Conservation (phyloP, 495 filamentous ascomycete species). For the Neurospora sublineolata region DNA sequence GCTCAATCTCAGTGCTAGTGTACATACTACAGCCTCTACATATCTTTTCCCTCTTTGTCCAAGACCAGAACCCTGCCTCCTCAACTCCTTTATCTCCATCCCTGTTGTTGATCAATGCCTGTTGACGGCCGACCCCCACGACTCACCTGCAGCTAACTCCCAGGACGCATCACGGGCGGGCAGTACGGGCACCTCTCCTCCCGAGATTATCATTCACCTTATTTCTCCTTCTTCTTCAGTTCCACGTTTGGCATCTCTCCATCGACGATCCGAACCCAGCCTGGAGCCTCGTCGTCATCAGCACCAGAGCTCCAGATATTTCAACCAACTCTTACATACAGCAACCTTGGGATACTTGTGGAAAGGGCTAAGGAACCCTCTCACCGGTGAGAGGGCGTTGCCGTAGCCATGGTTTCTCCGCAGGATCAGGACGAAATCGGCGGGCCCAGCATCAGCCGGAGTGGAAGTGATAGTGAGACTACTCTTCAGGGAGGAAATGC, state of each 20-base stretch:
- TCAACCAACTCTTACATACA: background rate
- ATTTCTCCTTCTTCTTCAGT: background rate
- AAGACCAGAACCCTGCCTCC: background rate
- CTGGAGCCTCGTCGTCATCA: background rate
- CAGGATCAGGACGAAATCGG: background rate
- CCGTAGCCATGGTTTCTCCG: background rate
- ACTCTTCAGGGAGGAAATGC: background rate
- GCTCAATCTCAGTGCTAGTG: background rate
- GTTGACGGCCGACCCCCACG: background rate
- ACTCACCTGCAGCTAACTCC: background rate
- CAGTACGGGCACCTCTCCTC: background rate
- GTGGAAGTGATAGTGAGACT: background rate
- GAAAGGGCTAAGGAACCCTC: background rate
- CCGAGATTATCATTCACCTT: background rate
- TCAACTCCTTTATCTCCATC: background rate
- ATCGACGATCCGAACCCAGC: background rate
- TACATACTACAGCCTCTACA: background rate
- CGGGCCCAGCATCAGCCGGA: background rate
- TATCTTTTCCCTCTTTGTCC: background rate
- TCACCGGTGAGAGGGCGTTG: background rate
- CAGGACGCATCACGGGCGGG: background rate
- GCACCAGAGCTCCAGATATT: background rate
- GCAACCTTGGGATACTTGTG: background rate
- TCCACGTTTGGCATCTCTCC: background rate
- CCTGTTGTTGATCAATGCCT: background rate